A percentile compares a stretch with the other conserved stretches of the same genome.
These are phyloP conservation scores for Geranium rotundifolium DNA, from an alignment of 345 rosid genomes.

Conservation along the genomic window DNA sequence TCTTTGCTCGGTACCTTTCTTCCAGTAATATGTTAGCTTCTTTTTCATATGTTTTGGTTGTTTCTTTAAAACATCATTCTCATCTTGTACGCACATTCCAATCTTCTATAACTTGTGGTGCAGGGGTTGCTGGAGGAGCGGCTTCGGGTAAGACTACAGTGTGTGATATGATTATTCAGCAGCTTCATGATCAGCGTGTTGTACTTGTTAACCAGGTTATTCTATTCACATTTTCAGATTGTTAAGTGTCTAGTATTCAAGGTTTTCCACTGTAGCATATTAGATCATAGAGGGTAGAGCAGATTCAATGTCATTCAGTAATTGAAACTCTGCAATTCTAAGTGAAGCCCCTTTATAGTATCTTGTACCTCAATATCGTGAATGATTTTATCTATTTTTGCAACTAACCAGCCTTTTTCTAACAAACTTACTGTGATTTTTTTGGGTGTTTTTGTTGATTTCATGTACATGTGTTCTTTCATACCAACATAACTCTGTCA, in stretches of 20 bases:
- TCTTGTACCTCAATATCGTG: too few species aligned
- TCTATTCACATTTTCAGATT: neutral
- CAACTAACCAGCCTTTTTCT: too few species aligned
- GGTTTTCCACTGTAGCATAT: neutral
- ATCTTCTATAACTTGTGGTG: neutral
- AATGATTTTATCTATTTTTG: too few species aligned
- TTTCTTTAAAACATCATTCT: neutral
- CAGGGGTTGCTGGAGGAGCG: slow-evolving; percentile 98
- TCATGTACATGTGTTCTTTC: too few species aligned
- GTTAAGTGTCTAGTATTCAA: neutral
- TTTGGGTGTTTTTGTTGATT: too few species aligned
- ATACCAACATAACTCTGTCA: neutral
- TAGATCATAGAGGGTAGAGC: neutral
- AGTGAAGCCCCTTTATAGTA: too few species aligned
- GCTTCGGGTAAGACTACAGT: slow-evolving; percentile 98
- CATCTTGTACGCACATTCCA: neutral
- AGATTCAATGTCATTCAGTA: too few species aligned
- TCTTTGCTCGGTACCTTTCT: too few species aligned
- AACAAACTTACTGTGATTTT: too few species aligned
- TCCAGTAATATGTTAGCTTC: too few species aligned
- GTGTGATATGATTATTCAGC: slow-evolving; percentile 98
- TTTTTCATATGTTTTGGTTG: neutral
- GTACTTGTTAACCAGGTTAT: slow-evolving; percentile 89
- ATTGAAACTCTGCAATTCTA: too few species aligned
- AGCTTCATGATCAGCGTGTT: slow-evolving; percentile 98